Evolutionary conservation across 257 asterid species (phyloP), one percentile per base, ranked within the genome.

Genomic region (Mentha longifolia): DNA sequence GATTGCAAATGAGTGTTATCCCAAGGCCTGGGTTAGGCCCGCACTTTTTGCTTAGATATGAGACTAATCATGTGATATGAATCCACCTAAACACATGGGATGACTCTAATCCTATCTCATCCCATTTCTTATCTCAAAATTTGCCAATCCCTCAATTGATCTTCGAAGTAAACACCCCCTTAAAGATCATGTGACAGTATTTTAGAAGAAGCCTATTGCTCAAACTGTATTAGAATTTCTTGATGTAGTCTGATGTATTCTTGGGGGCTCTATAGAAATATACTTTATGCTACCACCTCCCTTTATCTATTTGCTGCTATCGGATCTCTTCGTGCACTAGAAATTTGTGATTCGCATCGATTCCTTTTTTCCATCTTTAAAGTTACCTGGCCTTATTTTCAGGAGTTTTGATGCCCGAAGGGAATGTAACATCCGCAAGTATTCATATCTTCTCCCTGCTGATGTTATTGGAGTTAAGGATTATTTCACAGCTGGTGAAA

Each of bases 401-500:
- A 93, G 98, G 92, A 88, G 96, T 80, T 91, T 94, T 83, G 96
- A 94, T 76, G 87, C 90, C 39, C 90, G 99, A 71, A 85, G 84
- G 67, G 99, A 94, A 85, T 91, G 98, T 72, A 80, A 67, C 76
- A 74, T 90, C 60, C 95, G 98, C 73, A 88, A 86, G 78, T 94
- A 94, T 78, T 84, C 92, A 17, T 94, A 94, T 82, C 96, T 94
- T 61, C 92, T 94, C 69, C 99, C 99, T 19, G 88, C 89, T 70
- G 96, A 89, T 60, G 65, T 91, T 46, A 91, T 94, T 59, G 99
- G 99, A 78, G 82, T 94, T 47, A 82, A 82, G 77, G 77, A 83
- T 19, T 71, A 72, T 77, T 77, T 50, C 39, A 78, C 89, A 3
- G 78, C 87, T 46, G 79, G 76, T 76, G 97, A 93, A 87, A 80